phyloP scores from a whole-genome alignment of 768 basidiomycete genomes.

The Boletales sp. region DNA sequence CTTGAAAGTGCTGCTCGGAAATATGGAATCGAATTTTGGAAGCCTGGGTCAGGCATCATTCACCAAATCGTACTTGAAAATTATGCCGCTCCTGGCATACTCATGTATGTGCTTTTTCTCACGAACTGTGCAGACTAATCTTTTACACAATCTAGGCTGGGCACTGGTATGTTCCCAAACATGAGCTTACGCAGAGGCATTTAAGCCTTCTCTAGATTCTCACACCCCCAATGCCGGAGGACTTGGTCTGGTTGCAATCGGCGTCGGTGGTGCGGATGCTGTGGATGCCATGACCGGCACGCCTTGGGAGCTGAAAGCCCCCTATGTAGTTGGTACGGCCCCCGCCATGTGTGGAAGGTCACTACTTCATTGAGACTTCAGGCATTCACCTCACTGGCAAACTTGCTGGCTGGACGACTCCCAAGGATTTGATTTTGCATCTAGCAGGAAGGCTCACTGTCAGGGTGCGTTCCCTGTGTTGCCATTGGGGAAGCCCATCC shows the following conservation, averaged over 20 bases:
- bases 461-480: constrained; percentile 48
- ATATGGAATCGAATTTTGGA: constrained; percentile 98
- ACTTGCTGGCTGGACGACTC: constrained; percentile 87
- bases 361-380: constrained; percentile 22
- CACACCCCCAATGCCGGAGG: constrained; percentile 99
- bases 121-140: background rate
- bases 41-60: constrained; percentile 86
- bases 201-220: constrained; percentile 56
- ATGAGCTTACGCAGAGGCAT: background rate
- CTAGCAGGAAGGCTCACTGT: constrained; percentile 94
- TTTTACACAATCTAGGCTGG: constrained; percentile 51
- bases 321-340: constrained; percentile 68
- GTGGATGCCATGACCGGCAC: constrained; percentile 98
- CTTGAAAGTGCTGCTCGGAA: constrained; percentile 87
- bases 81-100: constrained; percentile 92
- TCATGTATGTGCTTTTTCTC: constrained; percentile 56
- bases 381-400: constrained; percentile 88
- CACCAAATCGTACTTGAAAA: constrained; percentile 99
- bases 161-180: constrained; percentile 56
- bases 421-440: constrained; percentile 95
- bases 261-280: constrained; percentile 98
- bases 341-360: background rate
- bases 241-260: constrained; percentile 93
- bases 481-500: background rate
- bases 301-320: constrained; percentile 96